Percentiles rank a stretch among this genome's conserved stretches.
These are phyloP conservation scores for Nelumbo lutea DNA, from an alignment of 164 flowering plant species.

Conservation along the genomic window DNA sequence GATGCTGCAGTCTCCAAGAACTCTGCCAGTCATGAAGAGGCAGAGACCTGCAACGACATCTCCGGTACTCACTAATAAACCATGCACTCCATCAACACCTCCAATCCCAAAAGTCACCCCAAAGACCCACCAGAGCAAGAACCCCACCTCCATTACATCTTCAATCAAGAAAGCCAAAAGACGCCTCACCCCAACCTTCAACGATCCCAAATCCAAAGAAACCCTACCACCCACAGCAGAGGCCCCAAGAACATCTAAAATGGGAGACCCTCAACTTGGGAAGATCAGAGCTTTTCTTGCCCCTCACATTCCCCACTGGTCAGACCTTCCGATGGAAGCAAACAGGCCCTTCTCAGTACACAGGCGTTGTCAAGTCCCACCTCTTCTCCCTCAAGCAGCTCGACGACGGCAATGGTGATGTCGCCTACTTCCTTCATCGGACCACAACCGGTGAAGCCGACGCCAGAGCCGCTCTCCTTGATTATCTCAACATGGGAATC, in stretches of 20 bases:
- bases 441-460: constrained; percentile 13
- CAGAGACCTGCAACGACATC: constrained; percentile 5
- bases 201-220: constrained; percentile 17
- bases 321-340: constrained; percentile 93
- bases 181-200: constrained; percentile 8
- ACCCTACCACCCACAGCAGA: not conserved
- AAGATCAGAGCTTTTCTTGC: constrained; percentile 69
- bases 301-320: constrained; percentile 96
- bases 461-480: constrained; percentile 44
- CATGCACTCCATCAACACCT: constrained; percentile 13
- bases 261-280: constrained; percentile 69
- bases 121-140: not conserved
- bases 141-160: constrained; percentile 1
- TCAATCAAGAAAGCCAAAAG: constrained; percentile 11
- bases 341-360: constrained; percentile 62
- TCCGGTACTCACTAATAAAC: not conserved
- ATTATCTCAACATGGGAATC: constrained; percentile 66
- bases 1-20: not conserved
- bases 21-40: constrained; percentile 12
- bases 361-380: constrained; percentile 74
- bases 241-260: constrained; percentile 3
- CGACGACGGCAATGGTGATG: constrained; percentile 31
- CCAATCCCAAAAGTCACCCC: constrained; percentile 15
- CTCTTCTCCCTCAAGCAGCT: constrained; percentile 74
- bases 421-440: constrained; percentile 45